Base-by-base conservation (phyloP, 73 alveolate genomes). In the Blepharisma stoltei region DNA sequence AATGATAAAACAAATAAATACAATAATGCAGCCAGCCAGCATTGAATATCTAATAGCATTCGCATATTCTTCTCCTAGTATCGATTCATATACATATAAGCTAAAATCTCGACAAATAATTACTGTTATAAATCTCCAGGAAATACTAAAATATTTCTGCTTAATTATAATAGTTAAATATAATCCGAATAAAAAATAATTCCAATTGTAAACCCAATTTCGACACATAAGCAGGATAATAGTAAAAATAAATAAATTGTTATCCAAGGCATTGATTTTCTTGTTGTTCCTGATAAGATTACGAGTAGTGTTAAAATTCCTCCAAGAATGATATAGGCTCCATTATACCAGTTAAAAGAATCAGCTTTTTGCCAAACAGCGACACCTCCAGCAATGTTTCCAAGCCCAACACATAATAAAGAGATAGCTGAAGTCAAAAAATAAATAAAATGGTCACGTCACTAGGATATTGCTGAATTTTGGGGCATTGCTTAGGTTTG, bases 1-100 rank as follows among this genome's bases (percentile, higher is more conserved):
- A 20, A 60, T 25, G 0, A n/a, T 9, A 60, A 60, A 8, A 18
- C 46, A 60, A 60, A 60, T 0, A n/a, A 60, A 60, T 1, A 60
- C 23, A 60, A 60, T n/a, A 8, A 60, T 25, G 5, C 73, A 60
- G 23, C 46, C 73, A 9, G 46, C 73, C 2, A 60, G 2, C 73
- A 60, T 60, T 9, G 45, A 9, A 14, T 25, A 60, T 60, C 73
- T 60, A 20, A 60, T 25, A 14, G 23, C 37, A 60, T 60, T 60
- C 14, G 73, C 73, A 25, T 60, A 60, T 25, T 60, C 73, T 60
- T 60, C 73, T 14, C 73, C 73, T 14, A 60, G 73, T 14, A 60
- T 20, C 11, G 38, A 25, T 25, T 60, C 73, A 25, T n/a, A n/a
- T n/a, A n/a, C n/a, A n/a, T n/a, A n/a, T n/a, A n/a, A n/a, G n/a